Evolutionary conservation across 75 land plant genomes (phyloP).

Genomic region (Azolla pinnata): DNA sequence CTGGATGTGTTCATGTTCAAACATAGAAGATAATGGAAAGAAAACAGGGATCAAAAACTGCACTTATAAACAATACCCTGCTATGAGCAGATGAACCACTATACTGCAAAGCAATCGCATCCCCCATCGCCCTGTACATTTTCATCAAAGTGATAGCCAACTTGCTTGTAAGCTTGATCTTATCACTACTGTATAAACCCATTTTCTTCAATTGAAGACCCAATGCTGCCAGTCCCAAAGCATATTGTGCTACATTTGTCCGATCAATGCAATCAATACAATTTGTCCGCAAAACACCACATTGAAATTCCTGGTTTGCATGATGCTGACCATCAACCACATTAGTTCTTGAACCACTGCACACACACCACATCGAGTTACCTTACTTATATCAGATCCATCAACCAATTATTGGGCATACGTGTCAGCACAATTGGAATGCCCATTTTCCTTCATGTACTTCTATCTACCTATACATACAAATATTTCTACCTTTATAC

Average conservation of each 20-base stretch:
- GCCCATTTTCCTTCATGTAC: not conserved
- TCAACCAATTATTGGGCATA: not conserved
- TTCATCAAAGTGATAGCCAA: slow-evolving; percentile 51
- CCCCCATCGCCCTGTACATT: slow-evolving; percentile 70
- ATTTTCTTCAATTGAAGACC: slow-evolving; percentile 58
- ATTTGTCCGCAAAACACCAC: slow-evolving; percentile 66
- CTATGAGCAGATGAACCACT: slow-evolving; percentile 76
- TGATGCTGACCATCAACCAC: not conserved
- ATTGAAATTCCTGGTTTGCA: slow-evolving; percentile 18
- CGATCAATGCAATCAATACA: slow-evolving; percentile 81
- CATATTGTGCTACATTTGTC: slow-evolving; percentile 50
- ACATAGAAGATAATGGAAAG: too few species aligned
- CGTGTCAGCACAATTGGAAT: not conserved
- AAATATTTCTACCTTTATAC: too few species aligned
- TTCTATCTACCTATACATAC: not conserved
- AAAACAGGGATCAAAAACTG: too few species aligned
- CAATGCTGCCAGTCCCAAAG: slow-evolving; percentile 64
- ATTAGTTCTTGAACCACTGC: not conserved
- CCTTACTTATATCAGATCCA: not conserved
- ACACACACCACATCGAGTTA: not conserved
- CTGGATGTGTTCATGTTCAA: not conserved
- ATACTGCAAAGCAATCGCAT: slow-evolving; percentile 69
- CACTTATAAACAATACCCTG: slow-evolving; percentile 33
- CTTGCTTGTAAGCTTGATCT: slow-evolving; percentile 38
- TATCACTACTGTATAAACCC: slow-evolving; percentile 29